Evolutionary conservation across 2,329 filamentous ascomycete genomes (phyloP).

Genomic region (Akanthomyces lecanii): DNA sequence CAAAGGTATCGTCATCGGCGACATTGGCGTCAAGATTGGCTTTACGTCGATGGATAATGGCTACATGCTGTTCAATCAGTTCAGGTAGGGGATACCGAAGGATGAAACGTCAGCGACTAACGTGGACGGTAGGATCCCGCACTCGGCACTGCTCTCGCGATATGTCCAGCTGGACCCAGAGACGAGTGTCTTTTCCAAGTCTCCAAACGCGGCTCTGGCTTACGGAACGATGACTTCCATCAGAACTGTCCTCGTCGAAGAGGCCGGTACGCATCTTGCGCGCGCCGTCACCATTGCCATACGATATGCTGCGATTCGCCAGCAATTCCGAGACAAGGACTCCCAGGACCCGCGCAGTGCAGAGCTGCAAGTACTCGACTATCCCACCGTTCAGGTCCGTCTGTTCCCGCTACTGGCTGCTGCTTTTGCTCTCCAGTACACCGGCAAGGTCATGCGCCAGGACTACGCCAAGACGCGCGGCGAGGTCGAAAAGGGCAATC

Average conservation of each 20-base stretch:
- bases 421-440: conserved; percentile 76
- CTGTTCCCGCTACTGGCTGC: conserved; percentile 68
- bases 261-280: conserved; percentile 67
- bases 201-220: conserved; percentile 61
- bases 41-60: conserved; percentile 83
- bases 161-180: conserved; percentile 66
- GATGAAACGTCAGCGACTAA: conserved; percentile 1
- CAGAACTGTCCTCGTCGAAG: conserved; percentile 67
- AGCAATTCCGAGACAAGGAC: conserved; percentile 76
- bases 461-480: conserved; percentile 62
- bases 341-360: conserved; percentile 51
- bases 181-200: conserved; percentile 64
- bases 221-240: conserved; percentile 77
- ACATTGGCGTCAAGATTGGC: conserved; percentile 76
- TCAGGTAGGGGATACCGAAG: conserved; percentile 35
- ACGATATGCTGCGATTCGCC: conserved; percentile 66
- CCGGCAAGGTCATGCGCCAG: conserved; percentile 70
- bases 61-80: conserved; percentile 70
- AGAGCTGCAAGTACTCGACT: conserved; percentile 74
- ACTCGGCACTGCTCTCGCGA: conserved; percentile 68
- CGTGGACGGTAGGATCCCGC: conserved; percentile 52
- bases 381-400: conserved; percentile 75
- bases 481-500: conserved; percentile 27
- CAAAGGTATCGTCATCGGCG: conserved; percentile 67
- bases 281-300: conserved; percentile 75